These are phyloP conservation scores for Millerozyma acaciae DNA, from an alignment of 805 yeast genomes.

Conservation along the genomic window DNA sequence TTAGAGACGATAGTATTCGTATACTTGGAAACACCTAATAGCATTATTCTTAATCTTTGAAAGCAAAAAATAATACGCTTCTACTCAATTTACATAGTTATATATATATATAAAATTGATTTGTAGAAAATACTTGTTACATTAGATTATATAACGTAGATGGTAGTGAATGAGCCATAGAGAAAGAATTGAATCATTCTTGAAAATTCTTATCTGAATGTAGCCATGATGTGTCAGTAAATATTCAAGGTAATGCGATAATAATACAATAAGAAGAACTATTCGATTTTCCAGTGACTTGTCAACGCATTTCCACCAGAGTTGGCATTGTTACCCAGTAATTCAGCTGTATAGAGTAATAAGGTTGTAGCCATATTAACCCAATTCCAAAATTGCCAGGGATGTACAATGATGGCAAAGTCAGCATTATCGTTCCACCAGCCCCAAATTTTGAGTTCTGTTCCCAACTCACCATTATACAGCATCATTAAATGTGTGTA, in stretches of 20 bases:
- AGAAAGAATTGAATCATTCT: no score
- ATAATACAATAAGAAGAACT: slow-evolving; percentile 6
- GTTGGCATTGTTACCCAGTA: slow-evolving; percentile 41
- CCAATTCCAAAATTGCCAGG: slow-evolving; percentile 99
- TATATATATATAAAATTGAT: no score
- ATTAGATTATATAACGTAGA: no score
- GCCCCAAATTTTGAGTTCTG: slow-evolving; percentile 59
- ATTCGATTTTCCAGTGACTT: slow-evolving; percentile 43
- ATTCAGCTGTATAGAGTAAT: slow-evolving; percentile 74
- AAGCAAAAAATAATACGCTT: no score
- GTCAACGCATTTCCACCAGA: slow-evolving; percentile 34
- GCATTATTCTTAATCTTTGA: no score
- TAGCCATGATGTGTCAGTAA: not conserved
- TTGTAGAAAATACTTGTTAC: no score
- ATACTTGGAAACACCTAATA: no score
- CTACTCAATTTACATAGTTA: no score
- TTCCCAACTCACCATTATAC: slow-evolving; percentile 71
- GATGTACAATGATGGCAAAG: slow-evolving; percentile 41
- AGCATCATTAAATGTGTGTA: slow-evolving; percentile 92
- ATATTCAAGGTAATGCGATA: not conserved
- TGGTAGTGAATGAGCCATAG: no score
- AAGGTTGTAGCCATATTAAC: slow-evolving; percentile 79
- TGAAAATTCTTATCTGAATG: no score
- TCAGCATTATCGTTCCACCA: slow-evolving; percentile 36
- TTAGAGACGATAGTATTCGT: no score